Evolutionary conservation across 371 early-diverging fungal genomes (phyloP).

Genomic region (Zychaea mexicana): DNA sequence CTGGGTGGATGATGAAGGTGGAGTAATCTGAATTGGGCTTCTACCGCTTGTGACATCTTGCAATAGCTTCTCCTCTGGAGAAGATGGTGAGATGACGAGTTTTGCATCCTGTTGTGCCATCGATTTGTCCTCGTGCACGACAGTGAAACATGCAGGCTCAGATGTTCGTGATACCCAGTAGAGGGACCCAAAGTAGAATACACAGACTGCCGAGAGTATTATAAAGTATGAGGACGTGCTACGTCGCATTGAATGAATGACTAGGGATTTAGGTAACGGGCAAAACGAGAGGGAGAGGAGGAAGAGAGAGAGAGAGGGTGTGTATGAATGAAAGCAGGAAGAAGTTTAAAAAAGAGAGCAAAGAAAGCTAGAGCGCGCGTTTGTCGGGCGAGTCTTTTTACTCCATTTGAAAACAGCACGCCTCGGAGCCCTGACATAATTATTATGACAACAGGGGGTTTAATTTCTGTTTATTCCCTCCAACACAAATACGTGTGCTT

Average conservation of each 20-base stretch:
- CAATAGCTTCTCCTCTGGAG: too few relatives aligned
- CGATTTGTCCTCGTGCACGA: not conserved
- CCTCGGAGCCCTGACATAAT: not conserved
- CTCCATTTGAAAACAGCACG: too few relatives aligned
- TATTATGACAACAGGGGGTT: too few relatives aligned
- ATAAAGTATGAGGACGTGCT: conserved; percentile 1
- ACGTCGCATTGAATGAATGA: conserved; percentile 11
- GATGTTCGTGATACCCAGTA: conserved; percentile 1
- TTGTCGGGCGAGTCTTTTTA: too few relatives aligned
- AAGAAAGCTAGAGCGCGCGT: not conserved
- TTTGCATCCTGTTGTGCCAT: not conserved
- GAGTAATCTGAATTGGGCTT: too few relatives aligned
- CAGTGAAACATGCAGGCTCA: not conserved
- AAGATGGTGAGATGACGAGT: not conserved
- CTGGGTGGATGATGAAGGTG: too few relatives aligned
- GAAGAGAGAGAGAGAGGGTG: not conserved
- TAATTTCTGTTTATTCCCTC: too few relatives aligned
- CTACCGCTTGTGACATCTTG: too few relatives aligned
- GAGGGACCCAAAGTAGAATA: conserved; percentile 20
- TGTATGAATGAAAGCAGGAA: not conserved
- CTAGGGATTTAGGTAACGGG: not conserved
- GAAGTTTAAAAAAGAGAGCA: not conserved
- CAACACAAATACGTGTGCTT: too few relatives aligned
- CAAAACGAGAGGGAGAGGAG: not conserved
- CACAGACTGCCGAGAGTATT: not conserved